Percentiles rank a stretch among this genome's conserved stretches.
These are phyloP conservation scores for Rhynchosporium agropyri DNA, from an alignment of 2,329 filamentous ascomycete genomes.

Conservation along the genomic window DNA sequence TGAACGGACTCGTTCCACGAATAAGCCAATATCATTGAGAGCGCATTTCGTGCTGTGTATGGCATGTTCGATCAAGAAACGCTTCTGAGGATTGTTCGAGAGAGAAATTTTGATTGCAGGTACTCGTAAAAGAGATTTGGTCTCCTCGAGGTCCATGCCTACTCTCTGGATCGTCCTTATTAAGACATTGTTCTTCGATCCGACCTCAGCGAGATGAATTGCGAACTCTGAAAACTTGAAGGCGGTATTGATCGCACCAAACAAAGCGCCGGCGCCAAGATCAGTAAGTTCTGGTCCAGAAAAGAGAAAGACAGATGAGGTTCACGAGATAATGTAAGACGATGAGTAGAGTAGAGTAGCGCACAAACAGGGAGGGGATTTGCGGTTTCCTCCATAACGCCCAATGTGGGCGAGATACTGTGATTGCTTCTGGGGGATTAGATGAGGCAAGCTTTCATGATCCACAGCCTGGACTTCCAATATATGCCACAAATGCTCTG, in stretches of 20 bases:
- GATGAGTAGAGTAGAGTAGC: background rate
- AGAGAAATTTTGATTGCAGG: conserved; percentile 18
- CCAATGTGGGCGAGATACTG: background rate
- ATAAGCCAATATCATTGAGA: conserved; percentile 23
- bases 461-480: conserved; percentile 2
- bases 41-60: conserved; percentile 20
- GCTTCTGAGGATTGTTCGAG: conserved; percentile 15
- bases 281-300: conserved; percentile 1
- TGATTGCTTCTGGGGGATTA: background rate
- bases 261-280: conserved; percentile 16
- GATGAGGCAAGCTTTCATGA: background rate
- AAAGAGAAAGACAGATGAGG: background rate
- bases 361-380: background rate
- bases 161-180: conserved; percentile 23
- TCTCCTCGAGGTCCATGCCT: conserved; percentile 24
- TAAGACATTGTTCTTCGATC: conserved; percentile 24
- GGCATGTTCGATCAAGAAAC: conserved; percentile 12
- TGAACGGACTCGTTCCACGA: conserved; percentile 20
- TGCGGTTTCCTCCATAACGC: conserved; percentile 5
- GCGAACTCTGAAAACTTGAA: conserved; percentile 27
- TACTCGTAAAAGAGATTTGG: conserved; percentile 20
- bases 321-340: background rate
- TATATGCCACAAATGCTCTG: conserved; percentile 2
- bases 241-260: conserved; percentile 23
- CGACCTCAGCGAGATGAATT: conserved; percentile 19